phyloP scores from a whole-genome alignment of 2,329 filamentous ascomycete genomes.

The Claviceps sp. region DNA sequence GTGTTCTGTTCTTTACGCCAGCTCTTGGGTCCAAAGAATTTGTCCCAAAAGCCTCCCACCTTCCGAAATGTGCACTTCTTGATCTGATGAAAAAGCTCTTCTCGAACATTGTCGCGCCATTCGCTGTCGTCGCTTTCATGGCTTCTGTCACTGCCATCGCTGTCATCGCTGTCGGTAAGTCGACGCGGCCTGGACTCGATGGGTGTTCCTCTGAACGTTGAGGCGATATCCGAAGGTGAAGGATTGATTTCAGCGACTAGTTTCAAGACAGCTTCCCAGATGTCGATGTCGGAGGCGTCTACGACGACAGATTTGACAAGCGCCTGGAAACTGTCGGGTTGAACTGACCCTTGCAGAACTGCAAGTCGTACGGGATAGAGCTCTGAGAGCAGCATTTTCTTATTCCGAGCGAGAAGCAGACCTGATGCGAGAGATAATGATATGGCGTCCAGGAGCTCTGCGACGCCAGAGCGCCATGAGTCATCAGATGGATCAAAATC shows the following conservation, averaged over 20 bases:
- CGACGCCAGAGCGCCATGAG: too few species aligned
- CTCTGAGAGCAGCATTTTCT: too few species aligned
- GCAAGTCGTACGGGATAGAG: too few species aligned
- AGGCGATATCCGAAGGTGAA: not conserved
- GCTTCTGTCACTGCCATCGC: conserved; percentile 1
- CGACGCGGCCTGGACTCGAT: conserved; percentile 2
- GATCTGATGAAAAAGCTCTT: conserved; percentile 7
- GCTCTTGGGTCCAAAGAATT: conserved; percentile 7
- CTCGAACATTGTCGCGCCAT: conserved; percentile 3
- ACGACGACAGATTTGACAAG: too few species aligned
- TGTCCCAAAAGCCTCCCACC: conserved; percentile 9
- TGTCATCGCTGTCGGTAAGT: not conserved
- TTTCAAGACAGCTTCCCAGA: too few species aligned
- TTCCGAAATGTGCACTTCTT: conserved; percentile 8
- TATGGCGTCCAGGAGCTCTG: too few species aligned
- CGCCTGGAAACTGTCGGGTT: too few species aligned
- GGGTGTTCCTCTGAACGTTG: conserved; percentile 4
- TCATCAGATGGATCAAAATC: too few species aligned
- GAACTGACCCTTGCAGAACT: too few species aligned
- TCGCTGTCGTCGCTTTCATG: conserved; percentile 4
- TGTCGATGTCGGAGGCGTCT: too few species aligned
- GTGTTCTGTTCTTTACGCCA: conserved; percentile 6
- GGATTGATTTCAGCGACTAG: not conserved
- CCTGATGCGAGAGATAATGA: rapidly evolving
- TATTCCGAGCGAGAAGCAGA: too few species aligned